phyloP scores from a whole-genome alignment of 805 yeast species.

The Alloascoidea hylecoeti region DNA sequence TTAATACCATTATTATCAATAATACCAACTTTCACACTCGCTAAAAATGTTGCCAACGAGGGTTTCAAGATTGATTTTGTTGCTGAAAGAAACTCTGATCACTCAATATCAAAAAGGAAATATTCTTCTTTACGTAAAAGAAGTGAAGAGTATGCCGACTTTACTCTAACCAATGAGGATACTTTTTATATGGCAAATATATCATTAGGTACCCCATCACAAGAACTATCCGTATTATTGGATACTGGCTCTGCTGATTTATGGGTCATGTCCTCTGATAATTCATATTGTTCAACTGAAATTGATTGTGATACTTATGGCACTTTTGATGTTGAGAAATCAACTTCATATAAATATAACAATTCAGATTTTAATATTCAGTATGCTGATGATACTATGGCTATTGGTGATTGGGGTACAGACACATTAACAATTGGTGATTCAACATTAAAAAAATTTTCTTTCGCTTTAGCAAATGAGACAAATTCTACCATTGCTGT shows the following conservation, averaged over 20 bases:
- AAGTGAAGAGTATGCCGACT: not conserved
- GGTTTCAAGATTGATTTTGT: no score
- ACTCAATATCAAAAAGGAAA: no score
- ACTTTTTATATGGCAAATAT: conserved; percentile 16
- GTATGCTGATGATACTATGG: conserved; percentile 25
- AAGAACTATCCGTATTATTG: conserved; percentile 35
- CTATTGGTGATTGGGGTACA: conserved; percentile 33
- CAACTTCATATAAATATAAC: conserved; percentile 12
- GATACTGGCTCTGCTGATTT: conserved; percentile 74
- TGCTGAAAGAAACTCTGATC: no score
- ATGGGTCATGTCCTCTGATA: conserved; percentile 40
- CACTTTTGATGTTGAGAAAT: conserved; percentile 15
- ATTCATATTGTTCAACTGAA: conserved; percentile 19
- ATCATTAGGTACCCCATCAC: conserved; percentile 40
- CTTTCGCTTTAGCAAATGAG: conserved; percentile 53
- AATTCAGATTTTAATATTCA: conserved; percentile 31
- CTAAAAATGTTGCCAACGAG: no score
- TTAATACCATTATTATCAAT: no score
- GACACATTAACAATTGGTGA: conserved; percentile 37
- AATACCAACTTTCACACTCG: no score
- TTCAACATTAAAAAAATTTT: conserved; percentile 27
- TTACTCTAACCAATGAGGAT: conserved; percentile 1
- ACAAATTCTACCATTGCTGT: conserved; percentile 52
- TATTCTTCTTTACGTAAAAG: no score
- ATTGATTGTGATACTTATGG: conserved; percentile 13